Percentiles rank a stretch among this genome's conserved stretches.
phyloP scores from a whole-genome alignment of 164 flowering plant genomes.

The Tetracentron sinense region DNA sequence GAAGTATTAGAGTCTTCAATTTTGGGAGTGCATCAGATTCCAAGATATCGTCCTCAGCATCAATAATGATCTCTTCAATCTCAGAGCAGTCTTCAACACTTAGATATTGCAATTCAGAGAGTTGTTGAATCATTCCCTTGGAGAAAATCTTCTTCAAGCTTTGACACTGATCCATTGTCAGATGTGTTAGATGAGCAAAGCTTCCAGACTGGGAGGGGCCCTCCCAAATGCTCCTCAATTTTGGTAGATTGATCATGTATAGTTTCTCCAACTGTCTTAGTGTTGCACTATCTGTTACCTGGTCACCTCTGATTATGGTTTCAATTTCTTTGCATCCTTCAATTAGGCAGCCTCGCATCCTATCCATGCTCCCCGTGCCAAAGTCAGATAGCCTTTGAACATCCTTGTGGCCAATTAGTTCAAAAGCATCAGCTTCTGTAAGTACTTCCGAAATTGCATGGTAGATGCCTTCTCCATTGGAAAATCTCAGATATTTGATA shows the following conservation, averaged over 20 bases:
- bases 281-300: background rate
- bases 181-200: background rate
- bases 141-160: constrained; percentile 10
- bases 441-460: background rate
- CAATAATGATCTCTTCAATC: constrained; percentile 4
- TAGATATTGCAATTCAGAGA: constrained; percentile 1
- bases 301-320: background rate
- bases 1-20: background rate
- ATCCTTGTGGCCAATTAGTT: background rate
- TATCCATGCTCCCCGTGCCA: background rate
- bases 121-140: constrained; percentile 1
- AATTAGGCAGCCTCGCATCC: constrained; percentile 4
- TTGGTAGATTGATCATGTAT: background rate
- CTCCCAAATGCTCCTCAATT: constrained; percentile 6
- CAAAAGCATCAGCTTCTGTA: background rate
- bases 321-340: constrained; percentile 1
- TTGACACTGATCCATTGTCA: background rate
- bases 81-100: constrained; percentile 3
- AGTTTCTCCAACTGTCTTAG: background rate
- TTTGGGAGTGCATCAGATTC: constrained; percentile 1
- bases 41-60: background rate
- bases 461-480: background rate
- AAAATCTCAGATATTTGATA: constrained; percentile 15
- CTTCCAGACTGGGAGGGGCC: background rate
- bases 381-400: background rate